A percentile compares a stretch with the other conserved stretches of the same genome.
Evolutionary conservation across 139 green algal genomes (phyloP).

Genomic region (Penium margaritaceum): DNA sequence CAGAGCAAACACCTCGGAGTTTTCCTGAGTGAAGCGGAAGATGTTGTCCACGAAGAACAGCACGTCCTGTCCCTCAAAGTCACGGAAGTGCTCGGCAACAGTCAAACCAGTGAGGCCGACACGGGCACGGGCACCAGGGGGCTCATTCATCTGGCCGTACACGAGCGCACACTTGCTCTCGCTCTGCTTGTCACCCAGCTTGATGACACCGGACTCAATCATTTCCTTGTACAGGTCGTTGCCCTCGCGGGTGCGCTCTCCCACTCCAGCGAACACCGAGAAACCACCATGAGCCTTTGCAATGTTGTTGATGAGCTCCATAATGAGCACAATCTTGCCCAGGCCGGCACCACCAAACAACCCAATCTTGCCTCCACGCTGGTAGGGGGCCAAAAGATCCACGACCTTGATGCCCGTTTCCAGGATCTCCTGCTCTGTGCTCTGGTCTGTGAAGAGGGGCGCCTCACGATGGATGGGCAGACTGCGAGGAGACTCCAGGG

Average conservation of each 20-base stretch:
- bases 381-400: conserved; percentile 96
- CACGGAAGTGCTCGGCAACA: conserved; percentile 97
- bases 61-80: conserved; percentile 95
- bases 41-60: conserved; percentile 99
- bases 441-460: conserved; percentile 87
- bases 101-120: conserved; percentile 94
- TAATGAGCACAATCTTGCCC: conserved; percentile 99
- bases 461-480: conserved; percentile 94
- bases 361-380: conserved; percentile 97
- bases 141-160: conserved; percentile 99
- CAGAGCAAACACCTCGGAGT: conserved; percentile 79
- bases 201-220: conserved; percentile 97
- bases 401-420: conserved; percentile 99
- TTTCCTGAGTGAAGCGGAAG: conserved; percentile 87
- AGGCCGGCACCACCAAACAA: conserved; percentile 97
- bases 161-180: conserved; percentile 96
- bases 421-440: conserved; percentile 93
- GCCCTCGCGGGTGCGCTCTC: conserved; percentile 96
- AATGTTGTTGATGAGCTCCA: conserved; percentile 99
- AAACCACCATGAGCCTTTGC: conserved; percentile 96
- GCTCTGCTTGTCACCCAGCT: conserved; percentile 65
- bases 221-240: conserved; percentile 99
- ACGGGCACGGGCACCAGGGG: conserved; percentile 90
- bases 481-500: conserved; percentile 70
- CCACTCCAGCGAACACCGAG: conserved; percentile 97